Conservation (phyloP, 1,139 yeast species). For the Candida anutae region DNA sequence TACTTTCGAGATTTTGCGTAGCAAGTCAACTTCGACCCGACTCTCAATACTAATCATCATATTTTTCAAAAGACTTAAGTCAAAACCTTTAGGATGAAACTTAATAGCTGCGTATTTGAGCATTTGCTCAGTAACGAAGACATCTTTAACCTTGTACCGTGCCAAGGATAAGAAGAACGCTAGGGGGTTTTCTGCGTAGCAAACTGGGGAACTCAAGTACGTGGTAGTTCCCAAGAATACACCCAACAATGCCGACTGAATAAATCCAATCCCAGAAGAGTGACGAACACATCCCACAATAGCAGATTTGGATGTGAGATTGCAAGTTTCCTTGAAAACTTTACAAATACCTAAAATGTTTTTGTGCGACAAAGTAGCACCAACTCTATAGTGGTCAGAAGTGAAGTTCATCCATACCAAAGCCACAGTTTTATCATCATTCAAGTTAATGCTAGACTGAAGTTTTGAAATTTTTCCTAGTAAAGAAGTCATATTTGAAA, state of each 20-base stretch:
- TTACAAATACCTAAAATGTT: conserved; percentile 75
- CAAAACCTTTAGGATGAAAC: conserved; percentile 58
- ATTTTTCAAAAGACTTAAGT: conserved; percentile 62
- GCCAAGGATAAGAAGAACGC: conserved; percentile 67
- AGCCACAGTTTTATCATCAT: conserved; percentile 40
- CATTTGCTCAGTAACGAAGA: conserved; percentile 82
- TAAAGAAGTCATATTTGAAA: conserved; percentile 41
- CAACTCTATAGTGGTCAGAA: conserved; percentile 64
- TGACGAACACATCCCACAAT: conserved; percentile 85
- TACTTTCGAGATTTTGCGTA: conserved; percentile 52
- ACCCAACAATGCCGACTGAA: conserved; percentile 77
- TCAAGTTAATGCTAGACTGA: conserved; percentile 36
- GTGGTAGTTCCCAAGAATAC: conserved; percentile 84
- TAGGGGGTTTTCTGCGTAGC: conserved; percentile 69
- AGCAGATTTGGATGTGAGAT: conserved; percentile 63
- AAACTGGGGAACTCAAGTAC: conserved; percentile 68
- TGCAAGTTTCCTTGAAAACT: conserved; percentile 87
- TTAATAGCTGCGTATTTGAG: conserved; percentile 63
- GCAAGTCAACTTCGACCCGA: conserved; percentile 60
- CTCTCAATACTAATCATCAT: conserved; percentile 76
- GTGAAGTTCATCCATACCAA: conserved; percentile 64
- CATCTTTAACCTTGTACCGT: conserved; percentile 76
- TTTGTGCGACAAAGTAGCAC: conserved; percentile 56
- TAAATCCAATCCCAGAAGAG: conserved; percentile 77
- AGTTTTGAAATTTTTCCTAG: conserved; percentile 37